Evolutionary conservation across 495 filamentous ascomycete genomes (phyloP), one percentile per base, ranked within the genome.

Genomic region (Neurospora hispaniola): DNA sequence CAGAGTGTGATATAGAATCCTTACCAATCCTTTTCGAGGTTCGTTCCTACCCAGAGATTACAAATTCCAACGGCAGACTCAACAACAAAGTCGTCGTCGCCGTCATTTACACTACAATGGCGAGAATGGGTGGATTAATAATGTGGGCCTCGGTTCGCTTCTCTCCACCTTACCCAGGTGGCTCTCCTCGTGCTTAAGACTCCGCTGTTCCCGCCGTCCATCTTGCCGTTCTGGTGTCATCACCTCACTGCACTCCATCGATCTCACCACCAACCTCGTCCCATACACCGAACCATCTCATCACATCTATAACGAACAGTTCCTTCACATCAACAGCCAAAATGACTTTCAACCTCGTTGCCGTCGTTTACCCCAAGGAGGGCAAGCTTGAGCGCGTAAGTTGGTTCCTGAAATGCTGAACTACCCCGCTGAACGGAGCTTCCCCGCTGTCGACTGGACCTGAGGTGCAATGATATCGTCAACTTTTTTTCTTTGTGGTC

Each of bases 281-380:
- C 16, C 11, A 59, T 23, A 54, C 46, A 54, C 46, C 46, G 18
- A 46, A 46, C 43, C 4, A n/a, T 23, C 20, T 18, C 6, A 31
- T 23, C 54, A 66, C 27, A 66, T 12, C 7, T 18, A 16, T 18
- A 66, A 35, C 54, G 23, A 62, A 62, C 23, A 4, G 23, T 23
- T 23, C 23, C 5, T 9, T 9, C 27, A 31, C 16, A 62, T 66
- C 0, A 35, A 66, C 27, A 8, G 14, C 27, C 70, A 76, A 75
- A 48, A 77, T 77, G 75, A 7, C 71, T 54, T 16, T 78, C 62
- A 23, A 62, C 42, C 31, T 75, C 40, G 10, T 79, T 31, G 76
- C 76, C 18, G 44, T 78, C 10, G 18, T 79, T n/a, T 72, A 71
- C 7, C 78, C 78, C 70, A 79, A 79, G 68, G 73, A 73, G 16